phyloP scores from a whole-genome alignment of 2,329 filamentous ascomycete genomes.

The Emmonsiellopsis sp. region DNA sequence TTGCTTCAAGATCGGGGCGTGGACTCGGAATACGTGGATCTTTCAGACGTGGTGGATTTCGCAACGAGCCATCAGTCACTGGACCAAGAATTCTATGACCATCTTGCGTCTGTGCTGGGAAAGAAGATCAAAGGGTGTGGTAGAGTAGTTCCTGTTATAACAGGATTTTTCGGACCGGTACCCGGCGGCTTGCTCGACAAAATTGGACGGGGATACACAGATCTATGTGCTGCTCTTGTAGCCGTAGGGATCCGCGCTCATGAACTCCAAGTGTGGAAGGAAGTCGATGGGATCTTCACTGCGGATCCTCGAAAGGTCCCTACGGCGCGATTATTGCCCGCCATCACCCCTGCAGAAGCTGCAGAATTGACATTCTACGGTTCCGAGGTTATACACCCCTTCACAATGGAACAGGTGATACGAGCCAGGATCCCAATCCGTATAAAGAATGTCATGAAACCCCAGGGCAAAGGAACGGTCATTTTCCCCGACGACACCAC shows the following conservation, averaged over 20 bases:
- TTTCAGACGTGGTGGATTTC: slow-evolving; percentile 71
- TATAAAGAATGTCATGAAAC: slow-evolving; percentile 63
- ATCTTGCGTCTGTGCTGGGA: slow-evolving; percentile 51
- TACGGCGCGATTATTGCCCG: slow-evolving; percentile 77
- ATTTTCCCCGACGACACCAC: slow-evolving; percentile 63
- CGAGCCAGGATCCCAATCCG: slow-evolving; percentile 56
- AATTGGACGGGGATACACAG: slow-evolving; percentile 91
- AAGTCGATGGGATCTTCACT: slow-evolving; percentile 91
- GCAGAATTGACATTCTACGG: slow-evolving; percentile 92
- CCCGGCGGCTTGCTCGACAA: slow-evolving; percentile 85
- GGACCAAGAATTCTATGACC: slow-evolving; percentile 60
- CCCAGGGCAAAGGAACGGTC: slow-evolving; percentile 51
- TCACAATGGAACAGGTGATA: slow-evolving; percentile 92
- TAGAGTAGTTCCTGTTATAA: slow-evolving; percentile 65
- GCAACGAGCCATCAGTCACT: slow-evolving; percentile 45
- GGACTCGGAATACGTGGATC: slow-evolving; percentile 79
- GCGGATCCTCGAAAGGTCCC: slow-evolving; percentile 82
- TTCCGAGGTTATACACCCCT: slow-evolving; percentile 94
- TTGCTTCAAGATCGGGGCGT: slow-evolving; percentile 72
- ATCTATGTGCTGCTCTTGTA: slow-evolving; percentile 84
- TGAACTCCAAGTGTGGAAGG: slow-evolving; percentile 97
- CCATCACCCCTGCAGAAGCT: slow-evolving; percentile 88
- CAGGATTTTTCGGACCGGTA: slow-evolving; percentile 90
- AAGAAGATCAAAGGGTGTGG: slow-evolving; percentile 57
- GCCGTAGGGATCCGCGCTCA: slow-evolving; percentile 79